Conservation (phyloP, 2,329 filamentous ascomycete genomes). For the Periconia sp. region DNA sequence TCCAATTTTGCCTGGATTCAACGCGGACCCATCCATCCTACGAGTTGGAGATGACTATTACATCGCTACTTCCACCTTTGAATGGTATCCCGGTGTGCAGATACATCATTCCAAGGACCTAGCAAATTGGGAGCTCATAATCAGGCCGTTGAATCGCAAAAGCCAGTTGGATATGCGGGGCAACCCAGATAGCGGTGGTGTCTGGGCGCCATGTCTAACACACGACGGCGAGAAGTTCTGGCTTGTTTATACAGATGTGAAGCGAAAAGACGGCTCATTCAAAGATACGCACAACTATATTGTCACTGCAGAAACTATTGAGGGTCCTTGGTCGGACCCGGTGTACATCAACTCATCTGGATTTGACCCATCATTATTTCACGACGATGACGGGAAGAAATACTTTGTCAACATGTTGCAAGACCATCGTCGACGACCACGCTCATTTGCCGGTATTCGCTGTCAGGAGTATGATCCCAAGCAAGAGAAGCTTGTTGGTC, state of each 20-base stretch:
- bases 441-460: constrained; percentile 61
- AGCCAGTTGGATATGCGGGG: constrained; percentile 61
- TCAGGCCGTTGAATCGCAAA: constrained; percentile 58
- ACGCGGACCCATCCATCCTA: constrained; percentile 65
- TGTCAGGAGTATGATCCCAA: constrained; percentile 64
- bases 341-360: constrained; percentile 66
- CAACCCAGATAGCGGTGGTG: constrained; percentile 58
- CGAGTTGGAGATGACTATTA: constrained; percentile 61
- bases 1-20: constrained; percentile 65
- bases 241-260: constrained; percentile 71
- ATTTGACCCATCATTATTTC: constrained; percentile 61
- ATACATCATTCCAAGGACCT: constrained; percentile 65
- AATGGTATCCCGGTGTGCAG: constrained; percentile 66
- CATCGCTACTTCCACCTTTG: constrained; percentile 67
- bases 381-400: constrained; percentile 44
- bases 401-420: constrained; percentile 48
- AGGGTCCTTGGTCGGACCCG: constrained; percentile 68
- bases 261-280: constrained; percentile 70
- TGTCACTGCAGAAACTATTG: constrained; percentile 56
- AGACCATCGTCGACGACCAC: constrained; percentile 40
- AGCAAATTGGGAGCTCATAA: constrained; percentile 60
- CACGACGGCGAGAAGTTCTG: constrained; percentile 67
- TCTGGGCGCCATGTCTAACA: constrained; percentile 70
- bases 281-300: constrained; percentile 71
- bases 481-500: constrained; percentile 60